These are phyloP conservation scores for Xylariaceae sp. DNA, from an alignment of 2,329 filamentous ascomycete genomes.

Conservation along the genomic window DNA sequence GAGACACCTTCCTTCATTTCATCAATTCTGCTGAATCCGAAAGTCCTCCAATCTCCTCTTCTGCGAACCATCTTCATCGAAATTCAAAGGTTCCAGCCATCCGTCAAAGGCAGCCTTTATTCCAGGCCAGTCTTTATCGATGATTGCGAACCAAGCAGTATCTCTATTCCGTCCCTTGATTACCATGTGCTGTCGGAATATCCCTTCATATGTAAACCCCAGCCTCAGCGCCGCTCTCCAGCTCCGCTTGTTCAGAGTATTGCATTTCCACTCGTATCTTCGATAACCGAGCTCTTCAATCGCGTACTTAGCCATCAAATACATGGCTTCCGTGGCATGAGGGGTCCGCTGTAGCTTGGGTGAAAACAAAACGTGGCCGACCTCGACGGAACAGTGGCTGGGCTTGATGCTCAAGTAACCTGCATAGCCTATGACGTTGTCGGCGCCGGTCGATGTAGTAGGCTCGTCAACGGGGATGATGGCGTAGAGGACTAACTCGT, in stretches of 20 bases:
- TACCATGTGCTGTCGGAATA: slow-evolving; percentile 57
- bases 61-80: slow-evolving; percentile 50
- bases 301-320: slow-evolving; percentile 47
- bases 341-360: slow-evolving; percentile 46
- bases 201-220: slow-evolving; percentile 55
- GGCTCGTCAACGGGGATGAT: slow-evolving; percentile 20
- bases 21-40: slow-evolving; percentile 9
- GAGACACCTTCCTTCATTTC: not conserved
- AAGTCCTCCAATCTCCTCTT: slow-evolving; percentile 38
- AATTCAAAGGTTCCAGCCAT: slow-evolving; percentile 53
- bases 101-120: slow-evolving; percentile 42
- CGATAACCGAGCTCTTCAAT: slow-evolving; percentile 51
- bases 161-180: slow-evolving; percentile 52
- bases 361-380: slow-evolving; percentile 51
- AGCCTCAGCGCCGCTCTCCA: slow-evolving; percentile 49
- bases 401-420: slow-evolving; percentile 42
- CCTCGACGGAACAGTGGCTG: slow-evolving; percentile 47
- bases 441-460: slow-evolving; percentile 4
- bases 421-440: slow-evolving; percentile 23
- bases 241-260: slow-evolving; percentile 50
- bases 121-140: slow-evolving; percentile 52
- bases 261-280: slow-evolving; percentile 60
- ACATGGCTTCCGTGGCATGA: slow-evolving; percentile 53
- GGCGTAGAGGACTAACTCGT: slow-evolving; percentile 25
- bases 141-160: slow-evolving; percentile 55